A percentile compares a stretch with the other conserved stretches of the same genome.
Conservation (phyloP, 169 alveolate genomes). For the Eimeria acervulina region DNA sequence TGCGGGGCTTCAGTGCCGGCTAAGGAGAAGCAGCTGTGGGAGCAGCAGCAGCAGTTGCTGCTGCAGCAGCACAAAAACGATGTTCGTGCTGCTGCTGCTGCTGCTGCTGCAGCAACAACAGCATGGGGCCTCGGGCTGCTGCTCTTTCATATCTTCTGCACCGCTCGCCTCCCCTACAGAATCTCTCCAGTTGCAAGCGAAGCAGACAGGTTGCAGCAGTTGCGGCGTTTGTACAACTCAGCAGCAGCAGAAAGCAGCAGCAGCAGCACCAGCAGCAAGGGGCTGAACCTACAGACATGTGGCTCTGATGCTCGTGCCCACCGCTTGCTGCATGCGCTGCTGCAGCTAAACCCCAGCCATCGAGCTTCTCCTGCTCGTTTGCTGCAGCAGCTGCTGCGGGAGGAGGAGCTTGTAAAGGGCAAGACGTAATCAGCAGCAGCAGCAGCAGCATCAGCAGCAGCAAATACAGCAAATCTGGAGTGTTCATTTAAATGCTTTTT, state of each 20-base stretch:
- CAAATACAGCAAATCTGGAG: no score
- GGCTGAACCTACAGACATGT: constrained; percentile 10
- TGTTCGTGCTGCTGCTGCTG: no score
- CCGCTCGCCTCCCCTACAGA: constrained; percentile 31
- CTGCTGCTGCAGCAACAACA: constrained; percentile 29
- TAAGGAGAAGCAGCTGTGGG: constrained; percentile 26
- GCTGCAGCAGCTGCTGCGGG: constrained; percentile 54
- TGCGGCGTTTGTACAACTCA: constrained; percentile 1
- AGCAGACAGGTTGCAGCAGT: constrained; percentile 32
- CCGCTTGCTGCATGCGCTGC: constrained; percentile 45
- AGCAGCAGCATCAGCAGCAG: constrained; percentile 35
- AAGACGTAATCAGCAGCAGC: constrained; percentile 21
- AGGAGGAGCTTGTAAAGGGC: constrained; percentile 15
- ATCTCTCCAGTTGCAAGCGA: constrained; percentile 27
- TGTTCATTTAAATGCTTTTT: no score
- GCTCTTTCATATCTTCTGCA: constrained; percentile 48
- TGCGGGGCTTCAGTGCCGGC: background rate
- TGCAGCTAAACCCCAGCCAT: constrained; percentile 17
- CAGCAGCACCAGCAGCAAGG: background rate
- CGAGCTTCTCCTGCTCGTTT: constrained; percentile 26
- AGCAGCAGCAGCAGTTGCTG: constrained; percentile 49
- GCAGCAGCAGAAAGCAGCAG: background rate
- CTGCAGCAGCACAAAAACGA: background rate
- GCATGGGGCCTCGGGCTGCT: constrained; percentile 63
- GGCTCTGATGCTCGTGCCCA: constrained; percentile 1